Evolutionary conservation across 495 filamentous ascomycete species (phyloP).

Genomic region (Podospora bellae-mahoneyi): DNA sequence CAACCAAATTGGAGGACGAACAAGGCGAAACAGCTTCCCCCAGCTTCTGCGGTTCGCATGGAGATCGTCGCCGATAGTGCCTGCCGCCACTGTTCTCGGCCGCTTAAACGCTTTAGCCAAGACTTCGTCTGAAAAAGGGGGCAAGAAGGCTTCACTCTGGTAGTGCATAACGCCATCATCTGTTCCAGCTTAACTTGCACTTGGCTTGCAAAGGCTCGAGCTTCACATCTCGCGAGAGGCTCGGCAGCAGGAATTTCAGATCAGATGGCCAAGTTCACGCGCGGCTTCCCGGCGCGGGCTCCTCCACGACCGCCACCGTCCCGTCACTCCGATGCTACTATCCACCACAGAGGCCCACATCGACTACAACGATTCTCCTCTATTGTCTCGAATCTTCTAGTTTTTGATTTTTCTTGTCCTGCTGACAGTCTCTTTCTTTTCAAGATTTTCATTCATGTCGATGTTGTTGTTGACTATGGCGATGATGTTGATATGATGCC

Average conservation of each 20-base stretch:
- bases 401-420: not conserved
- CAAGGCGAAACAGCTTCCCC: not conserved
- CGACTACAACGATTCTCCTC: constrained; percentile 4
- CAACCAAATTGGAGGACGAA: not conserved
- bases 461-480: too few relatives aligned
- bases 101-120: not conserved
- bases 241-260: constrained; percentile 1
- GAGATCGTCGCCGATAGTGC: not conserved
- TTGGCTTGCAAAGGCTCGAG: not conserved
- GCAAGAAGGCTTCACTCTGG: not conserved
- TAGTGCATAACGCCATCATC: not conserved
- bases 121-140: constrained; percentile 1
- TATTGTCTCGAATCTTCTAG: not conserved
- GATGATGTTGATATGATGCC: too few relatives aligned
- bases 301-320: constrained; percentile 1
- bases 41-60: not conserved
- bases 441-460: too few relatives aligned
- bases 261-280: constrained; percentile 7
- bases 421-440: too few relatives aligned
- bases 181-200: not conserved
- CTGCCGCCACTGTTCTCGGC: not conserved
- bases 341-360: not conserved
- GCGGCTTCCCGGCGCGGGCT: constrained; percentile 1
- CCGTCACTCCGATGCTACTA: constrained; percentile 9
- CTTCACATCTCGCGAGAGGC: not conserved